phyloP scores from a whole-genome alignment of 164 flowering plant species.

The Aristolochia contorta region DNA sequence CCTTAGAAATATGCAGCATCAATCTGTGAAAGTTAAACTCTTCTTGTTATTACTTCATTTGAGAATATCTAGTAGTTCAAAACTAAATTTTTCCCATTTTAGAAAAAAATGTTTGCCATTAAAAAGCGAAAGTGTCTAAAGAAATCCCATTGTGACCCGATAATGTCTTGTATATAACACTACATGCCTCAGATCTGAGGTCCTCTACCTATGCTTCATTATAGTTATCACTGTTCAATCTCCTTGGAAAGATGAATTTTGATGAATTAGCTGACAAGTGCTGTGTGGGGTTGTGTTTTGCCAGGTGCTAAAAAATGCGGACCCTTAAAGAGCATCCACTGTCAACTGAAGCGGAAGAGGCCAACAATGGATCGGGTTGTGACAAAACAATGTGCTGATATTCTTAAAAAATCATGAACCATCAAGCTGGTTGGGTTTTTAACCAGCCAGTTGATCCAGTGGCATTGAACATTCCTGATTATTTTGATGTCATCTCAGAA shows the following conservation, averaged over 20 bases:
- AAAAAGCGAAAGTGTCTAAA: too few species aligned
- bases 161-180: too few species aligned
- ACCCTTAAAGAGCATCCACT: constrained; percentile 16
- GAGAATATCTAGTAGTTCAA: not conserved
- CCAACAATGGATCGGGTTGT: constrained; percentile 37
- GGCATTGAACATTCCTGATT: constrained; percentile 55
- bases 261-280: not conserved
- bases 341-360: constrained; percentile 31
- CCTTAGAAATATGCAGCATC: not conserved
- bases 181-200: too few species aligned
- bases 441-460: constrained; percentile 74
- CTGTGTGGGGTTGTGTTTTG: constrained; percentile 5
- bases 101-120: too few species aligned
- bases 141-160: too few species aligned
- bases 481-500: constrained; percentile 42
- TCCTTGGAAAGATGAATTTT: not conserved
- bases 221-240: not conserved
- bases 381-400: constrained; percentile 32
- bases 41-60: not conserved
- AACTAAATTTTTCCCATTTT: too few species aligned
- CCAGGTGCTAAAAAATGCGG: constrained; percentile 30
- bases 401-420: constrained; percentile 53
- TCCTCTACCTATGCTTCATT: too few species aligned
- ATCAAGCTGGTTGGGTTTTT: constrained; percentile 43
- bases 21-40: not conserved